Evolutionary conservation across 2,329 filamentous ascomycete species (phyloP), one percentile per base, ranked within the genome.

Genomic region (Fusarium sambucinum): DNA sequence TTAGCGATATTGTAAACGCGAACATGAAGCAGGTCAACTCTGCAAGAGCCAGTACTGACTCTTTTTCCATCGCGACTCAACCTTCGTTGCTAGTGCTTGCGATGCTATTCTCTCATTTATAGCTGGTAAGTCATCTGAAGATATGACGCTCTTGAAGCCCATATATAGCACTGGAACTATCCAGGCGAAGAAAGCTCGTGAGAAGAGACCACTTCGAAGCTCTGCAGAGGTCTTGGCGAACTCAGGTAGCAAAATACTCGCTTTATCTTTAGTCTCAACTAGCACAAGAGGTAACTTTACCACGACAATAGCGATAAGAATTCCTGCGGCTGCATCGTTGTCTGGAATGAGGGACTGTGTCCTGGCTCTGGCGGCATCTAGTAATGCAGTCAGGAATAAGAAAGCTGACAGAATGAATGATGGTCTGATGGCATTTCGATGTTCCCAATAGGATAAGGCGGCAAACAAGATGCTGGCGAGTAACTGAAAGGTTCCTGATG

Each of bases 291-390:
- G 29, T 21, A 33, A n/a, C 38, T 44, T 53, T 9, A 25, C 6
- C 4, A 25, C 19, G 13, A 42, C 50, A 19, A 44, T 25, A 5
- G 50, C 19, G 6, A 27, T 42, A 16, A 44, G 7, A 6, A 53
- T 40, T 30, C 4, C 19, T n/a, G n/a, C 50, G 13, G 17, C 38
- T 8, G 16, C 4, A 19, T 33, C 17, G 2, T 23, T 17, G 3
- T 13, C 19, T 10, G 50, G 51, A 13, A 55, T 37, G 3, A 55
- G 38, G 16, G 17, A 55, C 6, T 55, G 51, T 11, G 51, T 55
- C 16, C 51, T 55, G 13, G 52, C 52, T 7, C 52, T 23, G 25
- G 29, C 23, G 16, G 52, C 52, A 30, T 55, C 52, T 5, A 55
- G 23, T 38, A 27, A 3, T 16, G 21, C 3, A 10, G 38, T 33